Conservation (phyloP, 192 early-diverging fungal genomes). For the Gonapodya sp. region DNA sequence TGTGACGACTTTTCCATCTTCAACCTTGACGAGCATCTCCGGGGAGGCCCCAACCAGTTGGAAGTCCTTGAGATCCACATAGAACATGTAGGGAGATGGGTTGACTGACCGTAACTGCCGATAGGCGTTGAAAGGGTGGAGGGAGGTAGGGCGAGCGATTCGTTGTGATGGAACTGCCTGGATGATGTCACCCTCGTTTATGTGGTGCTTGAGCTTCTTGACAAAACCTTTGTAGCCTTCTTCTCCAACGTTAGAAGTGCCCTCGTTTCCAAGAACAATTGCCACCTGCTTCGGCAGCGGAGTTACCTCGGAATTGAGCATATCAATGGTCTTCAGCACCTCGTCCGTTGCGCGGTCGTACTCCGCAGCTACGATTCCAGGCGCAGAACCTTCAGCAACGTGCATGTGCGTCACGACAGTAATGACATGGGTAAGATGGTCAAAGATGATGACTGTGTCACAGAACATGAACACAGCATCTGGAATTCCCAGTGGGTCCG, state of each 20-base stretch:
- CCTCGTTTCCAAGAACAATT: slow-evolving; percentile 50
- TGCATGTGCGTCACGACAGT: slow-evolving; percentile 81
- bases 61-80: slow-evolving; percentile 86
- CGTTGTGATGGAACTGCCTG: slow-evolving; percentile 95
- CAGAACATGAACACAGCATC: slow-evolving; percentile 91
- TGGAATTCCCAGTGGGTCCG: slow-evolving; percentile 81
- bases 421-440: slow-evolving; percentile 83
- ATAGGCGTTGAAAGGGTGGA: slow-evolving; percentile 99
- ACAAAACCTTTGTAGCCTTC: slow-evolving; percentile 88
- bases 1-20: slow-evolving; percentile 68
- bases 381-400: slow-evolving; percentile 16
- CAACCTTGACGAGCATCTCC: slow-evolving; percentile 93
- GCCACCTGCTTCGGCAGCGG: slow-evolving; percentile 68
- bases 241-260: slow-evolving; percentile 83
- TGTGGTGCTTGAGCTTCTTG: slow-evolving; percentile 73
- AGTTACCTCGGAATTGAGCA: slow-evolving; percentile 59
- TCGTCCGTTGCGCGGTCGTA: slow-evolving; percentile 62
- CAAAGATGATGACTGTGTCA: slow-evolving; percentile 92
- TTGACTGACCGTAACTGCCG: slow-evolving; percentile 87
- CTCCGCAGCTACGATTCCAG: slow-evolving; percentile 32
- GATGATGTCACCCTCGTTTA: slow-evolving; percentile 93
- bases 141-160: slow-evolving; percentile 67
- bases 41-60: slow-evolving; percentile 96
- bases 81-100: slow-evolving; percentile 99
- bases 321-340: slow-evolving; percentile 56